Evolutionary conservation across 2,329 filamentous ascomycete genomes (phyloP).

Genomic region (Cercospora sesami): DNA sequence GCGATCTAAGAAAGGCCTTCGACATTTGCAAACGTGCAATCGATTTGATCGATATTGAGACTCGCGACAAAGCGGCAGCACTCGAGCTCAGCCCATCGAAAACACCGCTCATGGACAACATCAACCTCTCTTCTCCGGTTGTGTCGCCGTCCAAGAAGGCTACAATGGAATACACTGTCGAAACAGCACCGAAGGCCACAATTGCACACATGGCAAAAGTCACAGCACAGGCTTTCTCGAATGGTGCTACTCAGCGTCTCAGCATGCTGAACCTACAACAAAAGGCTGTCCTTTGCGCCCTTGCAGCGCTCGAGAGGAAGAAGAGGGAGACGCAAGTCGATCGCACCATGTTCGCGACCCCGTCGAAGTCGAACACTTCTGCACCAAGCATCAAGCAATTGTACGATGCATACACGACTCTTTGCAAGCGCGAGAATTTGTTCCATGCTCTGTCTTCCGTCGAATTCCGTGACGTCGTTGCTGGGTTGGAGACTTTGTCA

Average conservation of each 20-base stretch:
- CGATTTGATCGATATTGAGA: constrained; percentile 85
- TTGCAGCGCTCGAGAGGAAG: constrained; percentile 81
- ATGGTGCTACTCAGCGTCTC: constrained; percentile 80
- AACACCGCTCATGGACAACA: constrained; percentile 75
- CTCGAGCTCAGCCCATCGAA: constrained; percentile 63
- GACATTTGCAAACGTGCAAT: constrained; percentile 89
- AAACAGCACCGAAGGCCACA: constrained; percentile 82
- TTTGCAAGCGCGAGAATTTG: constrained; percentile 85
- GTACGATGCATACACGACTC: constrained; percentile 76
- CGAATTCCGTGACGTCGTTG: constrained; percentile 91
- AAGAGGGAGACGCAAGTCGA: constrained; percentile 51
- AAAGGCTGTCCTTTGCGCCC: constrained; percentile 86
- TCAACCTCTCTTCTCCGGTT: constrained; percentile 65
- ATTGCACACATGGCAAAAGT: constrained; percentile 91
- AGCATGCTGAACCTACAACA: constrained; percentile 91
- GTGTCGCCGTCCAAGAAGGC: constrained; percentile 48
- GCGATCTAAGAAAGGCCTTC: constrained; percentile 91
- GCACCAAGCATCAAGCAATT: constrained; percentile 81
- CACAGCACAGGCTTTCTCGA: constrained; percentile 84
- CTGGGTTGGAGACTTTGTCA: constrained; percentile 83
- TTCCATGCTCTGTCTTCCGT: constrained; percentile 85
- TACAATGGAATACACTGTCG: constrained; percentile 58
- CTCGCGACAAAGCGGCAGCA: constrained; percentile 67
- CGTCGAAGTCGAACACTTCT: constrained; percentile 43
- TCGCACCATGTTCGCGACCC: constrained; percentile 40